Conservation (phyloP, 2,329 filamentous ascomycete genomes). For the Neopestalotiopsis clavispora region DNA sequence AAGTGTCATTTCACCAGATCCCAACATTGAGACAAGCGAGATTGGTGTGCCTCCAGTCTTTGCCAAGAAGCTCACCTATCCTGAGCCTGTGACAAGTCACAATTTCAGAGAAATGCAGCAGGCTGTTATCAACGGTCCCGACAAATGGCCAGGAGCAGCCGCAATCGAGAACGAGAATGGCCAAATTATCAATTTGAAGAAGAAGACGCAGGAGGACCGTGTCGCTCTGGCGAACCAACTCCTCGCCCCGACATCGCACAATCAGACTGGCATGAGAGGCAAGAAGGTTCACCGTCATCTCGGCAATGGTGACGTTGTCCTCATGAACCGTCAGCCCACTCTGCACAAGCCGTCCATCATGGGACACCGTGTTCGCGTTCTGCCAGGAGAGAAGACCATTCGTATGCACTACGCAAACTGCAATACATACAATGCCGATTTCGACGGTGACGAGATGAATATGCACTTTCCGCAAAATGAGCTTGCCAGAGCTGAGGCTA, state of each 20-base stretch:
- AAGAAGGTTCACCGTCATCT: slow-evolving; percentile 98
- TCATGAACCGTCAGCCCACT: slow-evolving; percentile 99
- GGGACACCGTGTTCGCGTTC: slow-evolving; percentile 90
- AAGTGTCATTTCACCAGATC: slow-evolving; percentile 97
- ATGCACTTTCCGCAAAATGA: slow-evolving; percentile 99
- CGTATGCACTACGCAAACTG: slow-evolving; percentile 99
- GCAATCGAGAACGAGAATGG: slow-evolving; percentile 97
- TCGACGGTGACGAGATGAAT: slow-evolving; percentile 99
- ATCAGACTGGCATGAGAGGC: slow-evolving; percentile 76
- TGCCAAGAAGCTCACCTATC: slow-evolving; percentile 93
- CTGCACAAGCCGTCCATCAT: slow-evolving; percentile 99
- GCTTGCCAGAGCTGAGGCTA: slow-evolving; percentile 87
- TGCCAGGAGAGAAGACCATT: slow-evolving; percentile 94
- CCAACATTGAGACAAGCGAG: slow-evolving; percentile 98
- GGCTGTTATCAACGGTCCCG: slow-evolving; percentile 91
- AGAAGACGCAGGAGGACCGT: slow-evolving; percentile 87
- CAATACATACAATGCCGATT: slow-evolving; percentile 99
- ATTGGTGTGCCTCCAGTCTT: slow-evolving; percentile 99
- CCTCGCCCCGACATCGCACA: slow-evolving; percentile 79
- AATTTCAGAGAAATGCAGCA: slow-evolving; percentile 97
- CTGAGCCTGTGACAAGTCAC: slow-evolving; percentile 95
- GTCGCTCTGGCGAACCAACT: slow-evolving; percentile 91
- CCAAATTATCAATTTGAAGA: slow-evolving; percentile 84
- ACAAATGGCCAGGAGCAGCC: slow-evolving; percentile 92
- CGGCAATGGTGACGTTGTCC: slow-evolving; percentile 93